Evolutionary conservation across 2,329 filamentous ascomycete species (phyloP).

Genomic region (Phyllosticta citrichinensis): DNA sequence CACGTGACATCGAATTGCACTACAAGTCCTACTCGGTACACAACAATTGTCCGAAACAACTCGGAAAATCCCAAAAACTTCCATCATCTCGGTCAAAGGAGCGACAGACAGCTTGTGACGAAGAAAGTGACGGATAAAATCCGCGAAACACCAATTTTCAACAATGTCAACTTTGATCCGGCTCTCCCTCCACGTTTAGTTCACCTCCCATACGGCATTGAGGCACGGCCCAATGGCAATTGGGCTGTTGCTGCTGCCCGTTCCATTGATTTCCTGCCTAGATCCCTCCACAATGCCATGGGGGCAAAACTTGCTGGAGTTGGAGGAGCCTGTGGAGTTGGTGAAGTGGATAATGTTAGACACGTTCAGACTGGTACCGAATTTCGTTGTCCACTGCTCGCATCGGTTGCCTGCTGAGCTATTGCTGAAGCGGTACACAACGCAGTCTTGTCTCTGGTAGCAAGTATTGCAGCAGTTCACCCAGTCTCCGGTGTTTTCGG

Average conservation of each 20-base stretch:
- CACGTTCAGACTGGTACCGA: neutral
- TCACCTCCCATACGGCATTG: neutral
- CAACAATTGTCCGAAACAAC: neutral
- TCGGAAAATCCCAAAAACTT: neutral
- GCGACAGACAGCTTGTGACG: neutral
- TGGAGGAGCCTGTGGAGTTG: neutral
- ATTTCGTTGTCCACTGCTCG: neutral
- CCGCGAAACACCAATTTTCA: neutral
- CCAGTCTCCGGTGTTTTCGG: neutral
- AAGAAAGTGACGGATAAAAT: neutral
- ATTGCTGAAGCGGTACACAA: neutral
- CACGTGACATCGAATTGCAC: neutral
- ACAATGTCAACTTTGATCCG: neutral
- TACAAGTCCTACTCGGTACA: neutral
- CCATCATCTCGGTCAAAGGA: neutral
- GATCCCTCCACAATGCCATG: neutral
- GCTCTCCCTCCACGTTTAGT: neutral
- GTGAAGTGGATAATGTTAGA: neutral
- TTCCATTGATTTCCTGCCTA: neutral
- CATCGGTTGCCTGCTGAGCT: neutral
- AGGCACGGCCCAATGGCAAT: neutral
- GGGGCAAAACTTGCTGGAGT: neutral
- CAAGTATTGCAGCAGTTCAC: neutral
- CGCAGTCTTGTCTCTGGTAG: neutral
- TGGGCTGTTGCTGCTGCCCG: neutral